These are phyloP conservation scores for Lactifluus pinguis DNA, from an alignment of 768 basidiomycete genomes.

Conservation along the genomic window DNA sequence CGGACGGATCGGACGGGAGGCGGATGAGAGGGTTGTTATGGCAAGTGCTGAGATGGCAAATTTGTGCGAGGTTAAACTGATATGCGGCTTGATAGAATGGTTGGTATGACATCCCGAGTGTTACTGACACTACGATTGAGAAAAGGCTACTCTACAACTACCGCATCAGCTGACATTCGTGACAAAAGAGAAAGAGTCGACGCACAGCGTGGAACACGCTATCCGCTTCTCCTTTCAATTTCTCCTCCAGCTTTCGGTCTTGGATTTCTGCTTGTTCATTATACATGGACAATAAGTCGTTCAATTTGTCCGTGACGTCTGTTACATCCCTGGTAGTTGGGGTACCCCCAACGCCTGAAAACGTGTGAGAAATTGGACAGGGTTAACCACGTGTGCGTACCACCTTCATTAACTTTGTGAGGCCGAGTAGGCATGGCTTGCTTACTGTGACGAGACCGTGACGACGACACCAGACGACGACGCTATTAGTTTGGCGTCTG, in stretches of 20 bases:
- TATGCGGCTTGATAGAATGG: neutral
- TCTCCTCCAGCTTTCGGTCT: slow-evolving; percentile 7
- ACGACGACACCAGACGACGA: no score
- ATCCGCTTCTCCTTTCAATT: neutral
- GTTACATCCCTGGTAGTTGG: neutral
- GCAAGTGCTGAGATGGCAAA: neutral
- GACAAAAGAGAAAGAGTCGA: neutral
- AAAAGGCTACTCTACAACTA: neutral
- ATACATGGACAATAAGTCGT: slow-evolving; percentile 4
- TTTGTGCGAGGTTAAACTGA: neutral
- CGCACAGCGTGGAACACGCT: neutral
- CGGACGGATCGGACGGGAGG: neutral
- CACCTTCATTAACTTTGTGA: no score
- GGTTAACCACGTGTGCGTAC: no score
- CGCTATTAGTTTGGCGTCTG: no score
- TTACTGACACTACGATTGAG: no score
- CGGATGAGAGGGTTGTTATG: neutral
- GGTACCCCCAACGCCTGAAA: no score
- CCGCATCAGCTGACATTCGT: neutral
- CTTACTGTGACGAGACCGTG: no score
- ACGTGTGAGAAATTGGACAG: no score
- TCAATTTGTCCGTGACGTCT: neutral
- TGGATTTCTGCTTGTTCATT: neutral
- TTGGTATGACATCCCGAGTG: neutral
- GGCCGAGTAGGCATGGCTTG: no score